These are phyloP conservation scores for Irpex sp. DNA, from an alignment of 1,284 basidiomycete species.

Conservation along the genomic window DNA sequence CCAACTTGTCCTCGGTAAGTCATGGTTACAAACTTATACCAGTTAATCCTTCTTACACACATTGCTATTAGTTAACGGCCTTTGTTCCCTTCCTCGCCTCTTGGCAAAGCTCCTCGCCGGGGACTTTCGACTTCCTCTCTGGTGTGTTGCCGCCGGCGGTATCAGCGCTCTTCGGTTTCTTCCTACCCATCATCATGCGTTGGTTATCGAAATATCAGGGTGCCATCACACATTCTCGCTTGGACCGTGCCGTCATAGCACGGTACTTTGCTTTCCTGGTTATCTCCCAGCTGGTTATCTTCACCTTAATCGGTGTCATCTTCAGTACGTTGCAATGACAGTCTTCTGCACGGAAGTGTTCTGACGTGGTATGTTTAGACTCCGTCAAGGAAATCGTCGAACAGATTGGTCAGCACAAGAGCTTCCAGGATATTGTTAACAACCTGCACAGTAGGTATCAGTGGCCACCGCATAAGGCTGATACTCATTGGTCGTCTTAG, in stretches of 20 bases:
- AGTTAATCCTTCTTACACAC: constrained; percentile 1
- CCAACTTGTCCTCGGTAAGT: constrained; percentile 69
- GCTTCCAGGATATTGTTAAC: constrained; percentile 63
- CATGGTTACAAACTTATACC: neutral
- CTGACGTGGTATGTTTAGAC: constrained; percentile 33
- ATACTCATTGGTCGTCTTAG: constrained; percentile 31
- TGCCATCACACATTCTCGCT: constrained; percentile 69
- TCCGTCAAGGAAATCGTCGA: constrained; percentile 65
- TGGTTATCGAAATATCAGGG: constrained; percentile 83
- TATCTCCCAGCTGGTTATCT: constrained; percentile 86
- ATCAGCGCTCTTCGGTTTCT: constrained; percentile 85
- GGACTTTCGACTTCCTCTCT: constrained; percentile 72
- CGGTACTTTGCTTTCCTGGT: constrained; percentile 92
- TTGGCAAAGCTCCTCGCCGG: constrained; percentile 63
- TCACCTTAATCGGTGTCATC: constrained; percentile 86
- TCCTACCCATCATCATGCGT: constrained; percentile 87
- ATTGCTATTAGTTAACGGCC: constrained; percentile 43
- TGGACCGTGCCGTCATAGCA: constrained; percentile 87
- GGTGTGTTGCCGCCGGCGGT: constrained; percentile 88
- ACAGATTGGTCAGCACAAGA: constrained; percentile 65
- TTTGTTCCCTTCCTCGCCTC: constrained; percentile 70
- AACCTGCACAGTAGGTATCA: constrained; percentile 57
- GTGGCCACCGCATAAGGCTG: constrained; percentile 6
- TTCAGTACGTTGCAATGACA: constrained; percentile 57
- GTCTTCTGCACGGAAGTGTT: neutral